Conservation (phyloP, 179 eudicot genomes). For the Beta lomatogona region DNA sequence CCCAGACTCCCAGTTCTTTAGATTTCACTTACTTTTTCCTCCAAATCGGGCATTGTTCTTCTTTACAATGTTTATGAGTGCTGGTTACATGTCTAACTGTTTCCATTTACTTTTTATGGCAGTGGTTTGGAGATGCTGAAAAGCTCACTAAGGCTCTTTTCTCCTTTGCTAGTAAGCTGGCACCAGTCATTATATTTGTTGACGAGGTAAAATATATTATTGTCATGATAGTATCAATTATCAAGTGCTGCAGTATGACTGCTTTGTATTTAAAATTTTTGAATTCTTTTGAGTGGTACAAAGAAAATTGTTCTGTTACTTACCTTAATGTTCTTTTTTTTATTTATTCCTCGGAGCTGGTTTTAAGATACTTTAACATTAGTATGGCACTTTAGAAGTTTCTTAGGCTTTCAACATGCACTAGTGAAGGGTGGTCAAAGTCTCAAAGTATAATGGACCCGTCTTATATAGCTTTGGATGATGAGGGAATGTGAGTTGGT, state of each 20-base stretch:
- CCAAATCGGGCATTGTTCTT: background rate
- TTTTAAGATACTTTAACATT: no score
- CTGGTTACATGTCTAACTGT: background rate
- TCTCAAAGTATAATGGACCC: background rate
- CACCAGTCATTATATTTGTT: conserved; percentile 95
- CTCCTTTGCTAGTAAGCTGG: conserved; percentile 97
- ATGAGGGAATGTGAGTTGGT: background rate
- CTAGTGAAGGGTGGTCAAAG: background rate
- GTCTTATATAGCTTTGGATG: background rate
- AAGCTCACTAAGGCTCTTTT: conserved; percentile 97
- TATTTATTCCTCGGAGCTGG: background rate
- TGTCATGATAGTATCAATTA: background rate
- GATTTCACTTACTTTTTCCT: no score
- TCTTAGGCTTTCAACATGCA: background rate
- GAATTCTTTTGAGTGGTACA: background rate
- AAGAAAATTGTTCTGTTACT: background rate
- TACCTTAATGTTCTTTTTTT: background rate
- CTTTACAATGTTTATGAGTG: background rate
- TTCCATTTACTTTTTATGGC: conserved; percentile 12
- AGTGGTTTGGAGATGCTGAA: conserved; percentile 99
- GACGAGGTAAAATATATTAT: conserved; percentile 74
- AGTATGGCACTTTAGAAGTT: background rate
- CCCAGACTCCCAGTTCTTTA: no score
- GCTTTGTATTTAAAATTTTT: background rate
- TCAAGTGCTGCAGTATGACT: background rate